Evolutionary conservation across 768 basidiomycete genomes (phyloP), one percentile per base, ranked within the genome.

Genomic region (Amanita polypyramis): DNA sequence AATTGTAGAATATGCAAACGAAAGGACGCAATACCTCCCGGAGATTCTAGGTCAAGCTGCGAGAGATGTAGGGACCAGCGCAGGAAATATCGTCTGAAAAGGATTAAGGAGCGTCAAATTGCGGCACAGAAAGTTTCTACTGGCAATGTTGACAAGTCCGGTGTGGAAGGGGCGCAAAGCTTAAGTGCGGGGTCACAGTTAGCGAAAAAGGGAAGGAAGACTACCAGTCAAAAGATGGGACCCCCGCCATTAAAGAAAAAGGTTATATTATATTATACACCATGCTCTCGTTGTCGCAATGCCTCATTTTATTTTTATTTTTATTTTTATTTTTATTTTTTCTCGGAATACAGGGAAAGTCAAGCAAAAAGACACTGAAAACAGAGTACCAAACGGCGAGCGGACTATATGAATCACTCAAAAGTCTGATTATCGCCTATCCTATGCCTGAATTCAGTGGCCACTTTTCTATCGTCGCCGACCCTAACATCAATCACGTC

Each of bases 11-110:
- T 1, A 5, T 47, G 46, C 37, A 47, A 47, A 33, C 12, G n/a
- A 6, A 47, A 47, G 46, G n/a, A 39, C 14, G 29, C 11, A 5
- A 47, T 47, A 38, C 46, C 46, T 30, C 25, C 27, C 2, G 19
- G 21, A 0, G 46, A 47, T 25, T n/a, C 3, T 7, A 37, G 46
- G 19, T 8, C 19, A n/a, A 20, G 21, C 5, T 47, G 46, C 39
- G 2, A 20, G 7, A 15, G 3, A 4, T 47, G 46, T 25, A 30
- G 46, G 11, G 46, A n/a, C 11, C 5, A 15, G 27, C 37, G 37
- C 25, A 40, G n/a, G 21, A 14, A 40, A 9, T 39, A 39, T 36
- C 3, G 3, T 14, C 30, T 14, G 17, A 20, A 8, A 12, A 0
- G 7, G 5, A 11, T 12, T 15, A 30, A 11, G 10, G 30, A 30